Evolutionary conservation across 2,329 filamentous ascomycete species (phyloP), one percentile per base, ranked within the genome.

Genomic region (Aspergillus felis): DNA sequence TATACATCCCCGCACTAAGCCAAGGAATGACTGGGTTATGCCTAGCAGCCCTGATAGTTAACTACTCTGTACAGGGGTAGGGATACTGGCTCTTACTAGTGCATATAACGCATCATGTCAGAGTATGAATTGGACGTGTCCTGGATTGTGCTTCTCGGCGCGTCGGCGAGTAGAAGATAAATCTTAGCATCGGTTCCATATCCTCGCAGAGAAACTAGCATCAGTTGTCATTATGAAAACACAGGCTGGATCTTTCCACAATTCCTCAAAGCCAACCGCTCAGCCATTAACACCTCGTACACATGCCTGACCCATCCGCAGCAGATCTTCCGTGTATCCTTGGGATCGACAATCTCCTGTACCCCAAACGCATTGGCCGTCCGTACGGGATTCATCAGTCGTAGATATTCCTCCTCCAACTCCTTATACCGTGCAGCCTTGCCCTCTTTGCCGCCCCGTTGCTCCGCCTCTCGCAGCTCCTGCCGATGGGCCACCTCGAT

Each of bases 261-360:
- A 2, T 72, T 74, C 41, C 78, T 65, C 58, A 79, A 71, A 9
- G 65, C 68, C 46, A 85, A 63, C 58, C 83, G 74, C 60, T 81
- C 74, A 44, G 76, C 76, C 68, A 85, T 69, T 56, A 84, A 70
- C n/a, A 69, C 72, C 44, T 80, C 77, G 68, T 85, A 87, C 27
- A 85, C 76, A 70, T 85, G 81, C 54, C 67, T 72, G 3, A 78
- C 71, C 85, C 85, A 87, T 38, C 80, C 76, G 59, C 78, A 81
- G 41, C 81, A 80, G 8, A 86, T 70, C n/a, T 70, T 68, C 52
- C 85, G 76, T 3, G 85, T 87, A 57, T 80, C 76, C 32, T 82
- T 82, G 4, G 84, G 85, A 71, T 87, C 85, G 44, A 87, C 82
- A 49, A 87, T 87, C 68, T 87, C 85, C 69, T 87, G 84, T 0